phyloP scores from a whole-genome alignment of 2,329 filamentous ascomycete species.

The Ophiostoma populinum region DNA sequence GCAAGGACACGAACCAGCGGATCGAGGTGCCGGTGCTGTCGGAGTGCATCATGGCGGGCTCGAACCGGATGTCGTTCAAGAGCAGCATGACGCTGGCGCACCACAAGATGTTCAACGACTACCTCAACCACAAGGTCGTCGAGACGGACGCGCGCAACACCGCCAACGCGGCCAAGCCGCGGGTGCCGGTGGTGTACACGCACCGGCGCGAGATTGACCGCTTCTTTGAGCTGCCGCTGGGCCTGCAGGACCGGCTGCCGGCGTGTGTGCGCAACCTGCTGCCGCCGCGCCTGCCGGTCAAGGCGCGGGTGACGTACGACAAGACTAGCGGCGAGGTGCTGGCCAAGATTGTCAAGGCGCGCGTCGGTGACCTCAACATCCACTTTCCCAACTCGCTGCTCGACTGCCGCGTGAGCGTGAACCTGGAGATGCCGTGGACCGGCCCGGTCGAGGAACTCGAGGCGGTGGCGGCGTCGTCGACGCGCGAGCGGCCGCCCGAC shows the following conservation, averaged over 20 bases:
- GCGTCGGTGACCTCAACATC: constrained; percentile 77
- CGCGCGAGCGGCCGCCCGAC: constrained; percentile 31
- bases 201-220: constrained; percentile 77
- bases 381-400: constrained; percentile 61
- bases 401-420: constrained; percentile 87
- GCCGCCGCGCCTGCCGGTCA: constrained; percentile 36
- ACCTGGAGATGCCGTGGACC: constrained; percentile 79
- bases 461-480: constrained; percentile 18
- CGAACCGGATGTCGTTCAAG: constrained; percentile 45
- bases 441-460: constrained; percentile 45
- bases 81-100: constrained; percentile 85
- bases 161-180: constrained; percentile 22
- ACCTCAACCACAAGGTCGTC: constrained; percentile 53
- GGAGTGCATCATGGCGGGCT: constrained; percentile 49
- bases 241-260: constrained; percentile 42
- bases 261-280: constrained; percentile 45
- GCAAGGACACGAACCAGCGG: constrained; percentile 53
- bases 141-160: constrained; percentile 39
- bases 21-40: constrained; percentile 49
- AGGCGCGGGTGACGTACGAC: constrained; percentile 61
- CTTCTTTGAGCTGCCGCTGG: constrained; percentile 58
- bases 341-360: constrained; percentile 77
- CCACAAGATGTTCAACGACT: constrained; percentile 70
- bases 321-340: constrained; percentile 49
- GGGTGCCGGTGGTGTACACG: constrained; percentile 57